A percentile compares a stretch with the other conserved stretches of the same genome.
Conservation (phyloP, 1,139 yeast species). For the Tardiomyces blankii region DNA sequence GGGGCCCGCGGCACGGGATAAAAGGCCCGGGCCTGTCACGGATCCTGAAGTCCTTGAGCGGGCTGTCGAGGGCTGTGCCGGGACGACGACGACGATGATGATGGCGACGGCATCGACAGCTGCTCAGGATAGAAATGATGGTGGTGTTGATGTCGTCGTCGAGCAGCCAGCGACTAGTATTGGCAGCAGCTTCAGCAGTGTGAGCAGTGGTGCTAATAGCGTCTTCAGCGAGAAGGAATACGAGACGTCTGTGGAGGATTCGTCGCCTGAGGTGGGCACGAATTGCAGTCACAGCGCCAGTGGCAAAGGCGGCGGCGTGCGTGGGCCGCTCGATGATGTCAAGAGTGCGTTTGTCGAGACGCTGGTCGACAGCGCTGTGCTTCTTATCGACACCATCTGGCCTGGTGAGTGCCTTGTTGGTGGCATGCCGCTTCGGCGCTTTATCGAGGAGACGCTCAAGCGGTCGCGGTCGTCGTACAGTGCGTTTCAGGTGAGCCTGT, state of each 20-base stretch:
- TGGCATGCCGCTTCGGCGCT: slow-evolving; percentile 28
- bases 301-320: neutral
- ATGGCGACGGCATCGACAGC: neutral
- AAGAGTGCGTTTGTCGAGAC: slow-evolving; percentile 18
- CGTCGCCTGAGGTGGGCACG: neutral
- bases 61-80: neutral
- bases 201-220: neutral
- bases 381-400: slow-evolving; percentile 28
- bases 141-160: neutral
- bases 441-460: slow-evolving; percentile 52
- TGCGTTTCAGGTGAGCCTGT: slow-evolving; percentile 55
- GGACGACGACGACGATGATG: neutral
- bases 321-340: neutral
- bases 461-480: slow-evolving; percentile 59
- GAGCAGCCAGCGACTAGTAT: neutral
- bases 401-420: slow-evolving; percentile 10
- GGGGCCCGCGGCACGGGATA: neutral
- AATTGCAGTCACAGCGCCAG: neutral
- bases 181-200: neutral
- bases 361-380: slow-evolving; percentile 26
- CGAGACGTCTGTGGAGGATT: neutral
- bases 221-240: neutral
- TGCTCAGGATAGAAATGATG: neutral
- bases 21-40: neutral
- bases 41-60: neutral